Evolutionary conservation across 768 basidiomycete genomes (phyloP).

Genomic region (Xerocomus spinulosus): DNA sequence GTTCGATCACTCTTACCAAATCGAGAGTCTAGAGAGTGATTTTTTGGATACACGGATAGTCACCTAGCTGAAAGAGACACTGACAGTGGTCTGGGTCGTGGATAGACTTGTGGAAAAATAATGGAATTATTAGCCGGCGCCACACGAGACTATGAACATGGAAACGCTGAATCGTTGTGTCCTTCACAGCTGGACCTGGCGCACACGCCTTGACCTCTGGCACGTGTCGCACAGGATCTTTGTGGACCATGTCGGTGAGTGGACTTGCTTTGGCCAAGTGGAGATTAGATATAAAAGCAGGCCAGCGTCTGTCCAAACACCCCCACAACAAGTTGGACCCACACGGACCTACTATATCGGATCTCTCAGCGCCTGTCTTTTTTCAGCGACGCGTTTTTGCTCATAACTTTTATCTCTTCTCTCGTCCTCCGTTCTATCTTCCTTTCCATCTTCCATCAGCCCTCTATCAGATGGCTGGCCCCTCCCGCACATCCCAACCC

Average conservation of each 20-base stretch:
- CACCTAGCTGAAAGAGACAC: too few relatives aligned
- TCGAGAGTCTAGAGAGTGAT: too few relatives aligned
- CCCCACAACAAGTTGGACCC: constrained; percentile 32
- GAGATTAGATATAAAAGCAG: constrained; percentile 12
- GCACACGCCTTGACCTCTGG: not conserved
- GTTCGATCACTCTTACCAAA: too few relatives aligned
- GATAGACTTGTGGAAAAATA: not conserved
- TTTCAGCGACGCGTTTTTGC: constrained; percentile 28
- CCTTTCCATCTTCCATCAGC: constrained; percentile 3
- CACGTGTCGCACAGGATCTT: not conserved
- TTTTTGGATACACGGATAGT: too few relatives aligned
- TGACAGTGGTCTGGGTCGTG: too few relatives aligned
- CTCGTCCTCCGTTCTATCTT: constrained; percentile 7
- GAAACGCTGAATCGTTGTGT: not conserved
- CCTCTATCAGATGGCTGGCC: constrained; percentile 21
- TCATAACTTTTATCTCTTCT: constrained; percentile 13
- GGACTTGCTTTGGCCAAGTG: constrained; percentile 9
- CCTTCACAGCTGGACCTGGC: not conserved
- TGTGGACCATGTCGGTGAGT: constrained; percentile 1
- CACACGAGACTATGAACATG: not conserved
- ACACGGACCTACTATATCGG: constrained; percentile 35
- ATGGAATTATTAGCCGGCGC: not conserved
- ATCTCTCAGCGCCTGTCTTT: constrained; percentile 17
- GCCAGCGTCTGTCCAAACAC: constrained; percentile 21
- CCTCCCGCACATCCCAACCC: constrained; percentile 7